Evolutionary conservation across 768 basidiomycete species (phyloP).

Genomic region (Podaxis rugospora): DNA sequence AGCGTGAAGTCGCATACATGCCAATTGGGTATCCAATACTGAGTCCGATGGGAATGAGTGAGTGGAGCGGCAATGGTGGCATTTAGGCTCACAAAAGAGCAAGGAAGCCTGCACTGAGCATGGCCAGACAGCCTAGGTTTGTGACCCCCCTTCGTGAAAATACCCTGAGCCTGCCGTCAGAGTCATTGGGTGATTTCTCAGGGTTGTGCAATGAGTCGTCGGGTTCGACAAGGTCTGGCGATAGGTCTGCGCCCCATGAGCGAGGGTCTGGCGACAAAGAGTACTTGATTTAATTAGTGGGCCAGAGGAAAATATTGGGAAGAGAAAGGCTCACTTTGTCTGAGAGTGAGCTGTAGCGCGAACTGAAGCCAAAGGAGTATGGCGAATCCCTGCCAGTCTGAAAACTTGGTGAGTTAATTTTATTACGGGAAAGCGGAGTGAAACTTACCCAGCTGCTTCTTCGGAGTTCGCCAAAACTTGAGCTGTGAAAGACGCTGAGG

Average conservation of each 20-base stretch:
- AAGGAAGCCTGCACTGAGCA: constrained; percentile 45
- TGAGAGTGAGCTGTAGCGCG: constrained; percentile 38
- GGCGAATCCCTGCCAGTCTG: constrained; percentile 35
- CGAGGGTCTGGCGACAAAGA: constrained; percentile 63
- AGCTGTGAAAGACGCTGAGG: constrained; percentile 25
- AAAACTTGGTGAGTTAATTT: not conserved
- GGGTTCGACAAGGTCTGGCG: constrained; percentile 49
- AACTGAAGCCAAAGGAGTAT: constrained; percentile 39
- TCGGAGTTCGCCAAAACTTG: constrained; percentile 31
- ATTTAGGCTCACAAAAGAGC: constrained; percentile 51
- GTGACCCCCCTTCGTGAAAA: constrained; percentile 59
- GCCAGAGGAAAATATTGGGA: not conserved
- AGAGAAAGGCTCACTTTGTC: constrained; percentile 32
- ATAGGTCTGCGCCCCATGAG: constrained; percentile 60
- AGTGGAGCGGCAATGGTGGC: not conserved
- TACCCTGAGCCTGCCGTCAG: constrained; percentile 30
- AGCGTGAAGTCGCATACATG: constrained; percentile 22
- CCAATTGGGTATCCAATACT: constrained; percentile 49
- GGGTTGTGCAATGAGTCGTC: constrained; percentile 78
- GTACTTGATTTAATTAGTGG: constrained; percentile 35
- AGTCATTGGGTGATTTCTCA: constrained; percentile 27
- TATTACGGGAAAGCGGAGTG: not conserved
- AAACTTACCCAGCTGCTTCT: constrained; percentile 37
- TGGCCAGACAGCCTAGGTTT: constrained; percentile 67
- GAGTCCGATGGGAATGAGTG: not conserved